Conservation (phyloP, 352 stramenopile genomes). For the Phytophthora syringae region DNA sequence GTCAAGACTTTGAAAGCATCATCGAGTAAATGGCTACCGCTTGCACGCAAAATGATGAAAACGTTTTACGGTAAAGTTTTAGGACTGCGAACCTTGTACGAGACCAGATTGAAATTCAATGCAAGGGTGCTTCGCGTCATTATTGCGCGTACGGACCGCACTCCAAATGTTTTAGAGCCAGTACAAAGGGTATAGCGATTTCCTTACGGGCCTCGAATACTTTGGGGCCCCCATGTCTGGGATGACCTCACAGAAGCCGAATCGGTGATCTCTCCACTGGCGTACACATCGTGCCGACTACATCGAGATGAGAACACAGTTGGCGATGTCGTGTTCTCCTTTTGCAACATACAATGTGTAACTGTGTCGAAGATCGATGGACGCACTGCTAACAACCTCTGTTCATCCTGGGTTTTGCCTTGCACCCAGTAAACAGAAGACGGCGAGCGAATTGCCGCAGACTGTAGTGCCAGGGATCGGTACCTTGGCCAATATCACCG, state of each 20-base stretch:
- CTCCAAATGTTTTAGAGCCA: background rate
- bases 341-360: background rate
- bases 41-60: background rate
- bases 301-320: background rate
- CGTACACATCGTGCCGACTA: background rate
- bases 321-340: background rate
- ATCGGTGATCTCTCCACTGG: background rate
- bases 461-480: no score
- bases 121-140: background rate
- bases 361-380: background rate
- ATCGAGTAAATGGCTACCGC: conserved; percentile 6
- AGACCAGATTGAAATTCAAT: background rate
- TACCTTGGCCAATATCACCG: no score
- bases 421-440: no score
- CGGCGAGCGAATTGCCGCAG: no score
- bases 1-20: conserved; percentile 4
- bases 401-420: no score
- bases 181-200: conserved; percentile 1
- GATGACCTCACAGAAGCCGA: conserved; percentile 3
- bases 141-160: background rate
- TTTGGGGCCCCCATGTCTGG: background rate
- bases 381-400: no score
- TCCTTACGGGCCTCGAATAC: background rate
- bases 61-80: background rate
- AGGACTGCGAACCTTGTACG: background rate